Evolutionary conservation across 2,329 filamentous ascomycete genomes (phyloP), one percentile per base, ranked within the genome.

Genomic region (Didymella lethalis): DNA sequence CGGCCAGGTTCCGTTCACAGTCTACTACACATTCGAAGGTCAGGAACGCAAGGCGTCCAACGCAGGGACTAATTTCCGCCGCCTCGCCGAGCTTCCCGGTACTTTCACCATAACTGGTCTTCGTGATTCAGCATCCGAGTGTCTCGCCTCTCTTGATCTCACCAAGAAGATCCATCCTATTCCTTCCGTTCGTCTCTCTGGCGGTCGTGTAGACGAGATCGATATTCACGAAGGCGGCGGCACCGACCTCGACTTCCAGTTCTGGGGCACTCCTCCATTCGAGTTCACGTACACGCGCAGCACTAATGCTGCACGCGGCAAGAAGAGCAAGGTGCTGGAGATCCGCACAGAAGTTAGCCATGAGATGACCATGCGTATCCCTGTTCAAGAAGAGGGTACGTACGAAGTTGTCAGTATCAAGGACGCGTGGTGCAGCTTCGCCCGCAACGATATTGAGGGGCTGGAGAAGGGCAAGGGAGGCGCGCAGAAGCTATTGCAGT

Each of bases 331-430:
- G 69, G 86, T 99, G 32, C 83, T 99, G 18, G 96, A 99, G 80
- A 97, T 96, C 64, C 87, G 91, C 67, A 93, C 95, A 66, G 93
- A 97, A 68, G 84, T 90, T 18, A 94, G 90, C 48, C 86, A 93
- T 63, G 92, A 96, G 70, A 86, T 92, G 75, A 88, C 82, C 71
- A 93, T 96, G 84, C 86, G 87, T 26, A 86, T 98, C 68, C 88
- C 88, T 69, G 93, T 93, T 26, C 93, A 90, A 67, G 91, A 97
- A 74, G 95, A 98, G 82, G 95, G 95, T 48, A 97, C 93, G 66
- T 99, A 99, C 74, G 95, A 99, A 80, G 94, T 99, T 18, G 91
- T 98, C 29, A 90, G 92, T 11, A 97, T 99, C 78, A 96, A 96
- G 82, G 95, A 99, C 78, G 88, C 88, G 71, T 96, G 87, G 80